Evolutionary conservation across 2,329 filamentous ascomycete genomes (phyloP).

Genomic region (Aspergillus proliferans): DNA sequence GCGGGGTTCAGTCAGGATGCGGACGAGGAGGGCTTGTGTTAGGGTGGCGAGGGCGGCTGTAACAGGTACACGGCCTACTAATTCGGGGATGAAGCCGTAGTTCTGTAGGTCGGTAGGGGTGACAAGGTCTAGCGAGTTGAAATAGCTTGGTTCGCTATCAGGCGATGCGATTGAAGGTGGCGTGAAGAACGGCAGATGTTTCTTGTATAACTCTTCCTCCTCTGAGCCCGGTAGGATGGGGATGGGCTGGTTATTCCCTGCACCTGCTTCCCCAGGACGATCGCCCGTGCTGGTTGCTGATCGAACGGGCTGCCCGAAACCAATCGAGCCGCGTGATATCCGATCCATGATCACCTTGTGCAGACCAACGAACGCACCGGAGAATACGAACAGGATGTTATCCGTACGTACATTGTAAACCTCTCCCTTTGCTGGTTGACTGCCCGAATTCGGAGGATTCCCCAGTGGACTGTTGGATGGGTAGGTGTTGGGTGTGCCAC

Average conservation of each 20-base stretch:
- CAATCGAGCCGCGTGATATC: conserved; percentile 80
- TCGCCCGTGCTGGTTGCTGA: conserved; percentile 33
- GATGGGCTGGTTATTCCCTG: conserved; percentile 34
- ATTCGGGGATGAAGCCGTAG: conserved; percentile 87
- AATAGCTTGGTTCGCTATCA: conserved; percentile 41
- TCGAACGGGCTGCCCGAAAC: conserved; percentile 80
- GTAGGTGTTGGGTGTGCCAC: conserved; percentile 33
- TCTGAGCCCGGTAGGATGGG: conserved; percentile 58
- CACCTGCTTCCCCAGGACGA: conserved; percentile 16
- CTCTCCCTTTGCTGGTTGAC: conserved; percentile 48
- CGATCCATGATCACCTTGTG: conserved; percentile 82
- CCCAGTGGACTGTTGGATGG: conserved; percentile 34
- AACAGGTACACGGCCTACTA: conserved; percentile 93
- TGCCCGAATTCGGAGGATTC: conserved; percentile 22
- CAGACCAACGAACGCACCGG: conserved; percentile 87
- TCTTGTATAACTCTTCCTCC: conserved; percentile 54
- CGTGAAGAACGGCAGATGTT: conserved; percentile 54
- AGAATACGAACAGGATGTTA: conserved; percentile 96
- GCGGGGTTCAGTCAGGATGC: conserved; percentile 85
- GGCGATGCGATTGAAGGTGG: conserved; percentile 46
- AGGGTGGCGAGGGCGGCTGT: conserved; percentile 79
- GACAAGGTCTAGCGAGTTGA: conserved; percentile 63
- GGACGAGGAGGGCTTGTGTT: conserved; percentile 61
- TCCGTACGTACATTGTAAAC: conserved; percentile 76
- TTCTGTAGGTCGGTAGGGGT: conserved; percentile 70